These are phyloP conservation scores for Peniophora sp. DNA, from an alignment of 1,284 basidiomycete species.

Conservation along the genomic window DNA sequence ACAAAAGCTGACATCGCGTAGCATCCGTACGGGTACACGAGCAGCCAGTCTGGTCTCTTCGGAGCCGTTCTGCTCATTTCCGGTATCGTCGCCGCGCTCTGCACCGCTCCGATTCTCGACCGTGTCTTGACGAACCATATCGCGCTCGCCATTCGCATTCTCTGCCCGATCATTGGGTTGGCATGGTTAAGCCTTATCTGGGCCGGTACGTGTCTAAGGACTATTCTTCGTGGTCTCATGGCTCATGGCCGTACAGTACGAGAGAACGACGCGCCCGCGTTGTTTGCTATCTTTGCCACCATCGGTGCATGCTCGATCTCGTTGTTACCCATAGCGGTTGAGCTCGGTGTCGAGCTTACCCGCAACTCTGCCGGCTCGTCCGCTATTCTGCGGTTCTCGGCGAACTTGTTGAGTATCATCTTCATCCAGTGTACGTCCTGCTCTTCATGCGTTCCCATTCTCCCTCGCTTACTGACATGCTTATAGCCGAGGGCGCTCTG, in stretches of 20 bases:
- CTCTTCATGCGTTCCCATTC: slow-evolving; percentile 20
- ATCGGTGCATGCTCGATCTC: slow-evolving; percentile 58
- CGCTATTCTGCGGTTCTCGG: slow-evolving; percentile 57
- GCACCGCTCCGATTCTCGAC: slow-evolving; percentile 69
- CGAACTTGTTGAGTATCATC: slow-evolving; percentile 53
- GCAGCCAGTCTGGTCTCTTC: slow-evolving; percentile 55
- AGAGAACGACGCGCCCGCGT: slow-evolving; percentile 44
- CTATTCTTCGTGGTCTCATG: background rate
- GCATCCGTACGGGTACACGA: slow-evolving; percentile 68
- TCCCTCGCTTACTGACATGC: slow-evolving; percentile 12
- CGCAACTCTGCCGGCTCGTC: slow-evolving; percentile 70
- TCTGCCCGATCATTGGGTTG: slow-evolving; percentile 51
- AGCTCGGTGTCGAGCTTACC: slow-evolving; percentile 70
- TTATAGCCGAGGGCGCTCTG: slow-evolving; percentile 52
- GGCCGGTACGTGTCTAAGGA: slow-evolving; percentile 45
- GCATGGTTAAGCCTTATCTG: slow-evolving; percentile 70
- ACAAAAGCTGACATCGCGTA: slow-evolving; percentile 18
- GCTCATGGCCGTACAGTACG: slow-evolving; percentile 33
- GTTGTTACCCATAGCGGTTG: slow-evolving; percentile 66
- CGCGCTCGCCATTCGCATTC: slow-evolving; percentile 46
- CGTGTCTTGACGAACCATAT: slow-evolving; percentile 67
- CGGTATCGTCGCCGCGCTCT: slow-evolving; percentile 57
- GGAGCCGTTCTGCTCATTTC: slow-evolving; percentile 60
- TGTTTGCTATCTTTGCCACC: slow-evolving; percentile 60
- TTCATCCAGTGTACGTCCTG: slow-evolving; percentile 60